These are phyloP conservation scores for Melaleuca alternifolia DNA, from an alignment of 345 rosid genomes.

Conservation along the genomic window DNA sequence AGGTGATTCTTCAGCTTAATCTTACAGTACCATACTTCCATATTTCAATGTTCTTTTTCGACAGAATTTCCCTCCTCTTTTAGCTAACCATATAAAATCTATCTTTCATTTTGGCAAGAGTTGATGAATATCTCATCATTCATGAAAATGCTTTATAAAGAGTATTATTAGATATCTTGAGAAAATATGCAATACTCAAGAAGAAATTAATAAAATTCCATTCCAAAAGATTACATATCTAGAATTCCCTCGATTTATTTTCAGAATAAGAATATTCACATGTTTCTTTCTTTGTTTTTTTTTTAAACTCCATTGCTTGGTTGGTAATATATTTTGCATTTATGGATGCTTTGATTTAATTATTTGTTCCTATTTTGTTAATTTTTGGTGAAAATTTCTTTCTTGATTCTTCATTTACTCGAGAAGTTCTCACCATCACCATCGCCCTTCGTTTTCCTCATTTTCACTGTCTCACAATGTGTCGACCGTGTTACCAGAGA, in stretches of 20 bases:
- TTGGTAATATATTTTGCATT: not conserved
- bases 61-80: not conserved
- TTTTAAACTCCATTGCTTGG: not conserved
- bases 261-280: not conserved
- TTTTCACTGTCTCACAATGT: too few relatives aligned
- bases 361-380: not conserved
- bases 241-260: not conserved
- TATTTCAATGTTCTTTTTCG: not conserved
- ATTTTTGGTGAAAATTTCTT: not conserved
- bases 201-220: not conserved
- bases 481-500: too few relatives aligned
- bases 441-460: too few relatives aligned
- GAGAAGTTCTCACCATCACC: too few relatives aligned
- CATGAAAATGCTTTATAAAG: not conserved
- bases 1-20: not conserved
- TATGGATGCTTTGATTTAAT: not conserved
- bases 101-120: not conserved
- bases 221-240: not conserved
- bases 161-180: not conserved
- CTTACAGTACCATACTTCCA: not conserved
- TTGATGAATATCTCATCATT: not conserved
- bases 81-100: not conserved
- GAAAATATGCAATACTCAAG: not conserved
- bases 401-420: too few relatives aligned
- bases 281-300: not conserved